Conservation (phyloP, 108 stramenopile species). For the Conticribra weissflogii region DNA sequence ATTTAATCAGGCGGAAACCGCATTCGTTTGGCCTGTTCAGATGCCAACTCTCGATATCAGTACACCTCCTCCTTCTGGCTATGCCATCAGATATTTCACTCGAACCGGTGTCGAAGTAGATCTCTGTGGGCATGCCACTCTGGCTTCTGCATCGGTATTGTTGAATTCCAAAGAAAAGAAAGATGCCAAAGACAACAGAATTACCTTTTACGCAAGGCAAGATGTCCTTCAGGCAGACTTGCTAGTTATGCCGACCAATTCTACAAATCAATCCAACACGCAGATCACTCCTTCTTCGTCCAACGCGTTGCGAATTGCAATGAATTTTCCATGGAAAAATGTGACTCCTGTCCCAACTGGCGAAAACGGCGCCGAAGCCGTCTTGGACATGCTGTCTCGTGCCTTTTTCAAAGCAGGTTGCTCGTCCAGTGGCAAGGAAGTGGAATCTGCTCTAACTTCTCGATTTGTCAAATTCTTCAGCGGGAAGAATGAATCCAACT, state of each 20-base stretch:
- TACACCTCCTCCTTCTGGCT: slow-evolving; percentile 14
- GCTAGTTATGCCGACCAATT: slow-evolving; percentile 4
- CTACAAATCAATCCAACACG: neutral
- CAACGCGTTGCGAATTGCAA: slow-evolving; percentile 19
- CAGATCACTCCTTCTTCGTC: neutral
- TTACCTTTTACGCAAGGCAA: slow-evolving; percentile 32
- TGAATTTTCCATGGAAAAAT: slow-evolving; percentile 39
- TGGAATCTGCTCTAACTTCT: neutral
- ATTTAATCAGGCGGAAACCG: slow-evolving; percentile 93
- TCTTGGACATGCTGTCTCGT: slow-evolving; percentile 59
- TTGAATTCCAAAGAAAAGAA: slow-evolving; percentile 43
- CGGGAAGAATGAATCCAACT: neutral
- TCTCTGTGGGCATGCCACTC: slow-evolving; percentile 94
- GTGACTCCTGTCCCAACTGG: slow-evolving; percentile 19
- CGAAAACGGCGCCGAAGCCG: slow-evolving; percentile 16
- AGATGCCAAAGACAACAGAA: slow-evolving; percentile 16
- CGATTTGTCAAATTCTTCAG: slow-evolving; percentile 16
- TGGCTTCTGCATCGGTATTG: slow-evolving; percentile 72
- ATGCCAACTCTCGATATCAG: neutral
- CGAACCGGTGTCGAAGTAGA: slow-evolving; percentile 73
- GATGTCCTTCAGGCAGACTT: slow-evolving; percentile 16
- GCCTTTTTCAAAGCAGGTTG: slow-evolving; percentile 44
- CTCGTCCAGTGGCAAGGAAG: neutral
- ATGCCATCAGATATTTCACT: slow-evolving; percentile 71
- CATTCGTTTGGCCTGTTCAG: slow-evolving; percentile 76